These are phyloP conservation scores for Scorias spongiosa DNA, from an alignment of 2,329 filamentous ascomycete genomes.

Conservation along the genomic window DNA sequence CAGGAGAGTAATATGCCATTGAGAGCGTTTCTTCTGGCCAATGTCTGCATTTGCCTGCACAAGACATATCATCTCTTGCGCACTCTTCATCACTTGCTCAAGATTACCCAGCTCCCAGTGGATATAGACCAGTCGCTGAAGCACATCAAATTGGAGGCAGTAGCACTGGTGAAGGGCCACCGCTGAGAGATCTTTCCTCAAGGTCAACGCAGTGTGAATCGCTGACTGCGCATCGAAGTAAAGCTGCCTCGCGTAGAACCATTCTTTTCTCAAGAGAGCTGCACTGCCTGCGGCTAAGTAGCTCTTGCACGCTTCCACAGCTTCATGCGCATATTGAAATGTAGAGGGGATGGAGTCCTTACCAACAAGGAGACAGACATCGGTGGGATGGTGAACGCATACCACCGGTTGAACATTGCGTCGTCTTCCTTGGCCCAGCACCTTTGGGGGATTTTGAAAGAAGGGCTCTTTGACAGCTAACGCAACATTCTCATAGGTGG, in stretches of 20 bases:
- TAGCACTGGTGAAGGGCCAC: neutral
- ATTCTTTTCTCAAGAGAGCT: neutral
- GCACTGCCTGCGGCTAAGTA: neutral
- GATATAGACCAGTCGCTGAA: neutral
- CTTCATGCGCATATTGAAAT: neutral
- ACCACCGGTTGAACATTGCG: neutral
- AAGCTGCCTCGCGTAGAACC: neutral
- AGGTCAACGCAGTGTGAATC: neutral
- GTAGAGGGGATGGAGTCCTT: neutral
- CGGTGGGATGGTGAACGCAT: neutral
- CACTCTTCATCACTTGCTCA: neutral
- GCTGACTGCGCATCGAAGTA: neutral
- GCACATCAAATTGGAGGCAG: neutral
- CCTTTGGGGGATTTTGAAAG: slow-evolving; percentile 38
- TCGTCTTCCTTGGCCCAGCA: neutral
- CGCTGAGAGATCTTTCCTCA: neutral
- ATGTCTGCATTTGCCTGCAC: neutral
- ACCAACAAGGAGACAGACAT: neutral
- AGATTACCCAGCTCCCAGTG: neutral
- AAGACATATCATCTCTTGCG: no score
- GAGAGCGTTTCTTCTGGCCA: neutral
- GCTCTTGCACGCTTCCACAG: neutral
- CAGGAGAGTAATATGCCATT: neutral
- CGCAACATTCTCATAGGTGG: neutral
- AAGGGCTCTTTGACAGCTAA: slow-evolving; percentile 42